A percentile compares a stretch with the other conserved stretches of the same genome.
Conservation (phyloP, 2,329 filamentous ascomycete species). For the Colletotrichum sansevieriae region DNA sequence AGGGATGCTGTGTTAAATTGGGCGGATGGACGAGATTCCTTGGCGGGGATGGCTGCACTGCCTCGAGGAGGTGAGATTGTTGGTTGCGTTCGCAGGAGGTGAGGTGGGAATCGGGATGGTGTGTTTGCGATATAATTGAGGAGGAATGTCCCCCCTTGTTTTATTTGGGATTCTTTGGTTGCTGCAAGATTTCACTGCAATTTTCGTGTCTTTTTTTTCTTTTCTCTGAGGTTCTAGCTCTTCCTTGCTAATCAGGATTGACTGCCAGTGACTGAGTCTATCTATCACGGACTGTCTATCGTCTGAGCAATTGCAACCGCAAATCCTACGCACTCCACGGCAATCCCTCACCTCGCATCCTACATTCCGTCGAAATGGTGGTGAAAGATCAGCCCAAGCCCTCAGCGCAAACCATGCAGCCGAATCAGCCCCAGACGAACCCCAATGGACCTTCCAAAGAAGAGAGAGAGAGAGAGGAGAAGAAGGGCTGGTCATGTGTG, state of each 20-base stretch:
- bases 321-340: neutral
- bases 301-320: neutral
- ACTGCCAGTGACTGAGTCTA: neutral
- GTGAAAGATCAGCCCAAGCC: slow-evolving; percentile 27
- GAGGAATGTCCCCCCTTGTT: neutral
- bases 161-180: neutral
- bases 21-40: slow-evolving; percentile 22
- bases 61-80: slow-evolving; percentile 19
- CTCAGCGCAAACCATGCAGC: slow-evolving; percentile 19
- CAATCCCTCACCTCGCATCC: neutral
- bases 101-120: neutral
- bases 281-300: too few relatives aligned
- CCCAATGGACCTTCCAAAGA: neutral
- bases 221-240: neutral
- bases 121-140: slow-evolving; percentile 22
- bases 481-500: slow-evolving; percentile 23
- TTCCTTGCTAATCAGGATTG: neutral
- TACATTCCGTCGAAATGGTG: slow-evolving; percentile 23
- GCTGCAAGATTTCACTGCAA: neutral
- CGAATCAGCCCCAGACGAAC: neutral
- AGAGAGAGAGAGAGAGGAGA: slow-evolving; percentile 9
- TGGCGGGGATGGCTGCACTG: slow-evolving; percentile 26
- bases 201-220: slow-evolving; percentile 1
- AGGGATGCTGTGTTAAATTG: slow-evolving; percentile 18
- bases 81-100: slow-evolving; percentile 4